Percentiles rank a stretch among this genome's conserved stretches.
These are phyloP conservation scores for Poa annua DNA, from an alignment of 176 grass and related monocot species.

Conservation along the genomic window DNA sequence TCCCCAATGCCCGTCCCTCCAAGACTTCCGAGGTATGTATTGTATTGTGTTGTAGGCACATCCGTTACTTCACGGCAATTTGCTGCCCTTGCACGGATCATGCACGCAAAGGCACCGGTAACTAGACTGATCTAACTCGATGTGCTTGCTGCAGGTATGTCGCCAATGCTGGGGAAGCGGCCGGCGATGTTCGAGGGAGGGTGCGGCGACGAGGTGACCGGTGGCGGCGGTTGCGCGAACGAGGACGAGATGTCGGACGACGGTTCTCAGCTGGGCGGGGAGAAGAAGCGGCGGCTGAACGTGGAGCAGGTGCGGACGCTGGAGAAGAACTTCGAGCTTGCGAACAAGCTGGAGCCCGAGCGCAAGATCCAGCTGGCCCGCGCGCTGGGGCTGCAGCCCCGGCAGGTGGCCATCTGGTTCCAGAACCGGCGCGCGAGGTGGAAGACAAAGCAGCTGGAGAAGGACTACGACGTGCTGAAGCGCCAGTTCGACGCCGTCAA, in stretches of 20 bases:
- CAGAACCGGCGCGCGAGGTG: slow-evolving; percentile 87
- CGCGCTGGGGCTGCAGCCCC: slow-evolving; percentile 75
- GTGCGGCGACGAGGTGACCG: slow-evolving; percentile 50
- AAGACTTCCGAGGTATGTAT: slow-evolving; percentile 69
- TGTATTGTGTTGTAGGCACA: too few species aligned
- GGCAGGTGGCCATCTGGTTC: slow-evolving; percentile 96
- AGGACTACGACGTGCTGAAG: slow-evolving; percentile 85
- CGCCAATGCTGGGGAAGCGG: slow-evolving; percentile 77
- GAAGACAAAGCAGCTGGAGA: slow-evolving; percentile 96
- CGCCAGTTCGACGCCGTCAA: slow-evolving; percentile 80
- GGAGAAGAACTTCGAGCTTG: slow-evolving; percentile 96
- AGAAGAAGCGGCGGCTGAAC: slow-evolving; percentile 97
- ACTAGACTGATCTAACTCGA: not conserved
- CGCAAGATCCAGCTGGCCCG: slow-evolving; percentile 81
- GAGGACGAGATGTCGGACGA: slow-evolving; percentile 93
- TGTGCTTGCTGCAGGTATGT: slow-evolving; percentile 54
- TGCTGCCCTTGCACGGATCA: not conserved
- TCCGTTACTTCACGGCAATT: slow-evolving; percentile 20
- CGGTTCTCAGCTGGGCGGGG: slow-evolving; percentile 69
- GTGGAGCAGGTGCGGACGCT: slow-evolving; percentile 94
- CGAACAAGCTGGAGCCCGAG: slow-evolving; percentile 91
- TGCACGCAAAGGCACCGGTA: not conserved
- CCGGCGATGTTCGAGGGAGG: slow-evolving; percentile 53
- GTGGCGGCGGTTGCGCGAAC: not conserved
- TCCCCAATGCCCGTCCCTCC: slow-evolving; percentile 69